A percentile compares a stretch with the other conserved stretches of the same genome.
phyloP scores from a whole-genome alignment of 306 rosid species.

The Datisca glomerata region DNA sequence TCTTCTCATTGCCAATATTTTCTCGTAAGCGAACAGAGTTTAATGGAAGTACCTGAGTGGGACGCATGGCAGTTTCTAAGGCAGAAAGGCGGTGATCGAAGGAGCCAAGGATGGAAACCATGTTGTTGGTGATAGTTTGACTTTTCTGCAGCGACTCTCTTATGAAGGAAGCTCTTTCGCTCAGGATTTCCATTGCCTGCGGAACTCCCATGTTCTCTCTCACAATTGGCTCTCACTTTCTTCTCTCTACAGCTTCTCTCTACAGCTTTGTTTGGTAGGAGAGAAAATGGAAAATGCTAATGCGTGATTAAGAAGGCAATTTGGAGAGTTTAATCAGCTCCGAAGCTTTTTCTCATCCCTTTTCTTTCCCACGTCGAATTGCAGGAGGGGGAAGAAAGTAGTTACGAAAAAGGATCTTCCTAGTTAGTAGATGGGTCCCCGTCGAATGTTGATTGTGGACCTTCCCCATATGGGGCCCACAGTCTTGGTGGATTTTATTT shows the following conservation, averaged over 20 bases:
- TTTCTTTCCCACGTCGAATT: neutral
- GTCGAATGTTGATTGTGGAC: too few species aligned
- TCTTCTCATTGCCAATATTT: too few species aligned
- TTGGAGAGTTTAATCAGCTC: neutral
- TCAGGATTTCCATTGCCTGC: conserved; percentile 47
- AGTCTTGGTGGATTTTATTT: too few species aligned
- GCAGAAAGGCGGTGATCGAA: conserved; percentile 95
- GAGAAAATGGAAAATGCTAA: neutral
- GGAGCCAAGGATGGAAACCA: conserved; percentile 91
- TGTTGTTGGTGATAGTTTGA: conserved; percentile 64
- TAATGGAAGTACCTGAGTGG: conserved; percentile 57
- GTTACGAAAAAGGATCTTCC: neutral
- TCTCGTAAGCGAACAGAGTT: neutral
- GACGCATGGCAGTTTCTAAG: conserved; percentile 92
- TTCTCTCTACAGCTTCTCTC: neutral
- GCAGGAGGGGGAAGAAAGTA: neutral
- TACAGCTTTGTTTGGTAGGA: neutral
- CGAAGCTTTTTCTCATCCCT: neutral
- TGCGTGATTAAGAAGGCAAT: neutral
- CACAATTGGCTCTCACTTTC: too few species aligned
- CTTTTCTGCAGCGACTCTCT: conserved; percentile 66
- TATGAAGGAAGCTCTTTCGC: conserved; percentile 43
- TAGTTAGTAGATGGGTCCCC: neutral
- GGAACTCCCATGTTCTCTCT: conserved; percentile 34
- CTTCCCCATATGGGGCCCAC: too few species aligned